Base-by-base conservation (phyloP, 371 early-diverging fungal species). In the Lichtheimia corymbifera region DNA sequence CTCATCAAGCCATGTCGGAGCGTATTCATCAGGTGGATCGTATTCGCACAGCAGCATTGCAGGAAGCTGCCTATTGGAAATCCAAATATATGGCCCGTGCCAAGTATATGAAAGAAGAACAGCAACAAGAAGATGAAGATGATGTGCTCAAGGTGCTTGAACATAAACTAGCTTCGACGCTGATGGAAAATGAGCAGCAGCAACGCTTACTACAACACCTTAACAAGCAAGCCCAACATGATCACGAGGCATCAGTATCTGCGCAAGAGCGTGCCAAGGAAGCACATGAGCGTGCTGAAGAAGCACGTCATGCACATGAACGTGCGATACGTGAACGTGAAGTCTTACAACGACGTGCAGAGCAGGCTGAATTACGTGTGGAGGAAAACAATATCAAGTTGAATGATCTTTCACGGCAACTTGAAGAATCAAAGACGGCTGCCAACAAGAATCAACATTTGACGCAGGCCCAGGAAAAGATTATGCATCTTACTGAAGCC, bases 41-140 rank as follows among this genome's bases (percentile, higher is more conserved):
- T 3, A 66, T 81, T 62, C 71, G 81, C 35, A 76, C 78, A 7
- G 82, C 79, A 2, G 83, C 85, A 1, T 64, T 85, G 12, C 85
- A 85, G 55, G 85, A 85, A 59, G 83, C 85, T 0, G 82, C 81
- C 0, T 85, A 85, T 58, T 74, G 79, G 55, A 83, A 83, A 59
- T 80, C 82, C 14, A 85, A 85, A 40, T 68, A 66, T 51, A 56
- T 56, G 57, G 57, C 25, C 64, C 66, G 55, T 55, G 27, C 22
- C n/a, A 35, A 42, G 12, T 35, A 35, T 35, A 35, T 35, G 35
- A 6, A 35, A 35, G 35, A 35, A 35, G 35, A 35, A 9, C 54
- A 54, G 15, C 51, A 74, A 59, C 66, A 49, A n/a, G 61, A 56
- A 4, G 76, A 74, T 9, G 0, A 64, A 4, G 64, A 47, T 1